phyloP scores from a whole-genome alignment of 371 early-diverging fungal species.

The Mortierella sp. region DNA sequence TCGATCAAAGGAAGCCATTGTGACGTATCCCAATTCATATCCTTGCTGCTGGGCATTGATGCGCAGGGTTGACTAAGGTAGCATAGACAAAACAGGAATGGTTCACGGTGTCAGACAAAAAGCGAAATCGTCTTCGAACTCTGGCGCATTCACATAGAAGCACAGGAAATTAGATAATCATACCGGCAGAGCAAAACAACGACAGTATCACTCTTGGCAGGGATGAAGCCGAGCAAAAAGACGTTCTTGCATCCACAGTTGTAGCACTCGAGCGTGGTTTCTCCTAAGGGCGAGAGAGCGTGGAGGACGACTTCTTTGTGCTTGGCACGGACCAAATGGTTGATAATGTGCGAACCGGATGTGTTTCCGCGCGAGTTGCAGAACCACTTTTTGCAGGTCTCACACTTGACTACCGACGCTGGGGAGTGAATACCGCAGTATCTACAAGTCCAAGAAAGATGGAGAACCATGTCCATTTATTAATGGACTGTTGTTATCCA shows the following conservation, averaged over 20 bases:
- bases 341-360: constrained; percentile 96
- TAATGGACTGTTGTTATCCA: not conserved
- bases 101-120: not conserved
- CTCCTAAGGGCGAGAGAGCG: constrained; percentile 92
- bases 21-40: constrained; percentile 95
- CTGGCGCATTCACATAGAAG: not conserved
- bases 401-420: constrained; percentile 93
- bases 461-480: not conserved
- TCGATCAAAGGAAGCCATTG: constrained; percentile 98
- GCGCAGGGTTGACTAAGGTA: constrained; percentile 90
- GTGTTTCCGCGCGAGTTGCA: constrained; percentile 96
- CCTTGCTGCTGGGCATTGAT: constrained; percentile 89
- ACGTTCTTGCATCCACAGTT: constrained; percentile 97
- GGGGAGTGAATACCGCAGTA: constrained; percentile 96
- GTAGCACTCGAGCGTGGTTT: constrained; percentile 96
- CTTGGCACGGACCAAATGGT: constrained; percentile 94
- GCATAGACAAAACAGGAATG: not conserved
- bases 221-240: constrained; percentile 97
- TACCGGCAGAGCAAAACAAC: constrained; percentile 97
- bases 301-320: constrained; percentile 97
- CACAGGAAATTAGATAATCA: not conserved
- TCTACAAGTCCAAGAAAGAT: constrained; percentile 22
- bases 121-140: not conserved
- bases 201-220: constrained; percentile 97
- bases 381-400: constrained; percentile 96